These are phyloP conservation scores for Debaryomyces psychrophilus DNA, from an alignment of 1,139 yeast genomes.

Conservation along the genomic window DNA sequence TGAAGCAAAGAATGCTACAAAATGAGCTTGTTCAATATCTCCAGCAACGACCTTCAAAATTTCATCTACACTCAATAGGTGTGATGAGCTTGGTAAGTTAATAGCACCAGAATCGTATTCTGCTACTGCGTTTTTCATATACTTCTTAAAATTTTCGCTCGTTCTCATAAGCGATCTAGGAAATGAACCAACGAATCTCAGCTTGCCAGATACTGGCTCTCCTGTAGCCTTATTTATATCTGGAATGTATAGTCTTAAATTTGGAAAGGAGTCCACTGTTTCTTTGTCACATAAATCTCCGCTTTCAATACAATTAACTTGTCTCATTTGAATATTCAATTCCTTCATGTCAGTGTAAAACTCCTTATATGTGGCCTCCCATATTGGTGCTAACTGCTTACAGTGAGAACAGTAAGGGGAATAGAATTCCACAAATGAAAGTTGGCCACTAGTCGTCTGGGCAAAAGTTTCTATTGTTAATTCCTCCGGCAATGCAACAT, in stretches of 20 bases:
- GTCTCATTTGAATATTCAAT: slow-evolving; percentile 57
- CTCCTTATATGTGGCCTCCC: slow-evolving; percentile 58
- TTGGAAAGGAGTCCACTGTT: slow-evolving; percentile 58
- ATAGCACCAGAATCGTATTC: slow-evolving; percentile 43
- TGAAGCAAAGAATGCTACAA: slow-evolving; percentile 70
- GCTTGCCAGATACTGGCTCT: slow-evolving; percentile 27
- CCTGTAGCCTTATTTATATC: slow-evolving; percentile 34
- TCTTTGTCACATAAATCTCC: slow-evolving; percentile 74
- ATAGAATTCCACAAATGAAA: slow-evolving; percentile 65
- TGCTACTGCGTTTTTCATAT: slow-evolving; percentile 54
- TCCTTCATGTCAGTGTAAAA: slow-evolving; percentile 41
- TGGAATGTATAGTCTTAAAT: slow-evolving; percentile 63
- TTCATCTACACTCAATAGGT: slow-evolving; percentile 32
- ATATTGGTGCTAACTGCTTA: slow-evolving; percentile 61
- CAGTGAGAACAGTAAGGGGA: slow-evolving; percentile 79
- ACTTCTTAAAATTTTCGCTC: slow-evolving; percentile 52
- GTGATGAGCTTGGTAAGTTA: slow-evolving; percentile 45
- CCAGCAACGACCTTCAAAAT: slow-evolving; percentile 52
- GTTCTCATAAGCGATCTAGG: slow-evolving; percentile 52
- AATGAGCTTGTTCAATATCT: slow-evolving; percentile 45
- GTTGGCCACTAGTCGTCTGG: slow-evolving; percentile 41
- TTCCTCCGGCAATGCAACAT: slow-evolving; percentile 24
- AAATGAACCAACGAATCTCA: slow-evolving; percentile 45
- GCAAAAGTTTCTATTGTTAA: slow-evolving; percentile 47
- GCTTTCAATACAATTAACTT: slow-evolving; percentile 71